Conservation (phyloP, 2,329 filamentous ascomycete species). For the Pezicula neosporulosa region DNA sequence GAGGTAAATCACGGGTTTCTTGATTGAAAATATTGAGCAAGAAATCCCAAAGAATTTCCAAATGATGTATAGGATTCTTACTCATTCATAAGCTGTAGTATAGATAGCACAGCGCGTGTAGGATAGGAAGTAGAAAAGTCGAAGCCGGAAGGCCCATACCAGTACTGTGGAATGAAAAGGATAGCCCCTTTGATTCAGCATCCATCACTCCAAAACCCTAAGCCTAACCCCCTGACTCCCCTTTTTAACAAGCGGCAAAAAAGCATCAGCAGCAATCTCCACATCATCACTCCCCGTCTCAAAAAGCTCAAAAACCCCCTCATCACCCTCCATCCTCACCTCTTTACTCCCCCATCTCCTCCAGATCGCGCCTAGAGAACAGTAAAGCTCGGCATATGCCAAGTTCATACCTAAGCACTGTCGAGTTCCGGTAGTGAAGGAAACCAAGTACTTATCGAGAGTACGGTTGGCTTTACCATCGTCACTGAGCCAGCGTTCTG, state of each 20-base stretch:
- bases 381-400: conserved; percentile 6
- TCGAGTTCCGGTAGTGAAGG: conserved; percentile 36
- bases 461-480: not conserved
- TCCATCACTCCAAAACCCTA: not conserved
- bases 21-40: too few relatives aligned
- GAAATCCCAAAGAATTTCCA: too few relatives aligned
- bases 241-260: not conserved
- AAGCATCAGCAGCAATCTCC: not conserved
- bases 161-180: too few relatives aligned
- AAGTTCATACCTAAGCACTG: conserved; percentile 32
- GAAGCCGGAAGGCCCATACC: too few relatives aligned
- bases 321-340: not conserved
- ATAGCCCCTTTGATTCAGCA: too few relatives aligned
- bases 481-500: conserved; percentile 37
- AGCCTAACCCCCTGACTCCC: not conserved
- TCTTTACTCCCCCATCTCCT: not conserved
- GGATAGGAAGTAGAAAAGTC: too few relatives aligned
- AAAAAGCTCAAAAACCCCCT: not conserved
- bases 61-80: too few relatives aligned
- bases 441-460: conserved; percentile 34
- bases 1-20: too few relatives aligned
- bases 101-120: too few relatives aligned
- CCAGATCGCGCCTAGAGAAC: not conserved
- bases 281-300: not conserved
- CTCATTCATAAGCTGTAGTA: too few relatives aligned